Evolutionary conservation across 768 basidiomycete genomes (phyloP), one percentile per base, ranked within the genome.

Genomic region (Hortiboletus campestris): DNA sequence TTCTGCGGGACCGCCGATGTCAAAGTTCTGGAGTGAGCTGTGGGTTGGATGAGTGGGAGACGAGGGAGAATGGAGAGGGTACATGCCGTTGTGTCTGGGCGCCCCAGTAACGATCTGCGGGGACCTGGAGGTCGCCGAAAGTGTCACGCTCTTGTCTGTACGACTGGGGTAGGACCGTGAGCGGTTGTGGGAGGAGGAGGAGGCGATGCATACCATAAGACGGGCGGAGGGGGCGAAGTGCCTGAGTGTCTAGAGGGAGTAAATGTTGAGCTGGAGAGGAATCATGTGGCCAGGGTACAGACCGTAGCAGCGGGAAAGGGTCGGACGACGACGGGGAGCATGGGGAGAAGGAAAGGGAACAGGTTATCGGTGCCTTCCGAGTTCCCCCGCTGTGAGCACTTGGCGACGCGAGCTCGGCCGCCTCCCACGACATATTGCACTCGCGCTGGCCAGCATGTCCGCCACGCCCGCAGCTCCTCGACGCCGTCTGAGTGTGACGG

Each of bases 1-100:
- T 71, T 99, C 97, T 2, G 92, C 78, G 19, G 90, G 86, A 19
- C 97, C 97, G 55, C 97, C 97, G 63, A 99, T 99, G 69, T 99
- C 95, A 64, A 99, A 99, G 74, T 99, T 99, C 73, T 95, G 90
- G 58, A 98, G 78, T 19, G 94, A 96, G 43, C 93, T 92, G 29
- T 2, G 34, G 17, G 46, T 8, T 9, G 49, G 46, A 46, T 73
- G 48, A 66, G 60, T 3, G n/a, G 29, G 42, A 17, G 44, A 12
- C 6, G 22, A 29, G 17, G 35, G 32, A 4, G 14, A 8, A 4
- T 11, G 16, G 41, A 9, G 25, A 7, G 36, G 4, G 29, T 9
- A 67, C 75, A 22, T 63, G 89, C 91, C 97, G 82, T 69, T 98
- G 96, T 14, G 97, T 99, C 74, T 98, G 97, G 17, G 95, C 95